phyloP scores from a whole-genome alignment of 2,329 filamentous ascomycete species.

The Ophidiomyces ophidiicola region DNA sequence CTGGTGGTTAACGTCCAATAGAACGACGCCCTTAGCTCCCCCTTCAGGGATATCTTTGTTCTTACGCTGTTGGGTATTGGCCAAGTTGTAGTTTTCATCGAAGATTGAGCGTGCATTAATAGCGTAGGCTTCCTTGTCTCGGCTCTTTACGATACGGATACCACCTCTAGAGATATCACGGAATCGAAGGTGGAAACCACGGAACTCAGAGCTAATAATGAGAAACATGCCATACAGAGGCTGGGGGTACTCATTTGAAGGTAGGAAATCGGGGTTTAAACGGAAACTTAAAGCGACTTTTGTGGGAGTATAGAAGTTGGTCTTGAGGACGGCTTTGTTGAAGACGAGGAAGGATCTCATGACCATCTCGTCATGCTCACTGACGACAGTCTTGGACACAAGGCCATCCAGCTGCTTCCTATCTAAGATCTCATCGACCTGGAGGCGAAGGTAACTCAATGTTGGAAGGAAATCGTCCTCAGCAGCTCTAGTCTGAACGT shows the following conservation, averaged over 20 bases:
- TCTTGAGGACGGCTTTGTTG: constrained; percentile 88
- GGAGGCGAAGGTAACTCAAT: constrained; percentile 53
- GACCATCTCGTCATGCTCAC: constrained; percentile 96
- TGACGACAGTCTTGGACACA: constrained; percentile 67
- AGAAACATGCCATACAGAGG: constrained; percentile 97
- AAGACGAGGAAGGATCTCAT: constrained; percentile 95
- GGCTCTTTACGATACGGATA: constrained; percentile 96
- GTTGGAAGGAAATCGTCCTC: constrained; percentile 59
- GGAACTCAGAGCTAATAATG: constrained; percentile 90
- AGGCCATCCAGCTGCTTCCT: constrained; percentile 61
- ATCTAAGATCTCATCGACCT: constrained; percentile 61
- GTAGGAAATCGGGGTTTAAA: constrained; percentile 67
- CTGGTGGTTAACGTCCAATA: constrained; percentile 87
- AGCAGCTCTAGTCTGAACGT: constrained; percentile 53
- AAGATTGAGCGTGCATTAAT: constrained; percentile 96
- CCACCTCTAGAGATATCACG: constrained; percentile 92
- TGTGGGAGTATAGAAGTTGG: constrained; percentile 94
- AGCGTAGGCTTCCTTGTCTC: constrained; percentile 86
- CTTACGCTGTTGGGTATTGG: constrained; percentile 97
- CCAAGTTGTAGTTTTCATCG: constrained; percentile 96
- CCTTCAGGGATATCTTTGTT: constrained; percentile 99
- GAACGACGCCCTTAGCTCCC: constrained; percentile 92
- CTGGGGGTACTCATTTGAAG: constrained; percentile 82
- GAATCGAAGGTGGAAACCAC: constrained; percentile 95
- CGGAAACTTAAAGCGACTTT: constrained; percentile 98